These are phyloP conservation scores for maize (Zea mays) DNA, from an alignment of 176 grass and related monocot genomes.

Conservation along the genomic window Zm-B73-REFERENCE-NAM-5.0 NC_050101.1:58823501-58824000, in stretches of 20 bases:
- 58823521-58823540: too few relatives aligned
- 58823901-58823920: constrained; percentile 8
- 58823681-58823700: too few relatives aligned
- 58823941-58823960: neutral
- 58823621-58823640: too few relatives aligned
- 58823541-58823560: too few relatives aligned
- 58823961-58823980: neutral
- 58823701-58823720: too few relatives aligned
- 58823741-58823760: neutral
- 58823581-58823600: too few relatives aligned
- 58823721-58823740: too few relatives aligned
- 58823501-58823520: too few relatives aligned
- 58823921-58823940: neutral
- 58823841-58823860: neutral
- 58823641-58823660: too few relatives aligned
- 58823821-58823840: neutral
- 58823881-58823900: constrained; percentile 1
- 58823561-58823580: too few relatives aligned
- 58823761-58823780: neutral
- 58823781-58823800: neutral
- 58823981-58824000: neutral
- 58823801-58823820: neutral
- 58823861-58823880: neutral
- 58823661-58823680: too few relatives aligned
- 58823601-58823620: too few relatives aligned